These are phyloP conservation scores for Clavispora carvajalis DNA, from an alignment of 805 yeast species.

Conservation along the genomic window DNA sequence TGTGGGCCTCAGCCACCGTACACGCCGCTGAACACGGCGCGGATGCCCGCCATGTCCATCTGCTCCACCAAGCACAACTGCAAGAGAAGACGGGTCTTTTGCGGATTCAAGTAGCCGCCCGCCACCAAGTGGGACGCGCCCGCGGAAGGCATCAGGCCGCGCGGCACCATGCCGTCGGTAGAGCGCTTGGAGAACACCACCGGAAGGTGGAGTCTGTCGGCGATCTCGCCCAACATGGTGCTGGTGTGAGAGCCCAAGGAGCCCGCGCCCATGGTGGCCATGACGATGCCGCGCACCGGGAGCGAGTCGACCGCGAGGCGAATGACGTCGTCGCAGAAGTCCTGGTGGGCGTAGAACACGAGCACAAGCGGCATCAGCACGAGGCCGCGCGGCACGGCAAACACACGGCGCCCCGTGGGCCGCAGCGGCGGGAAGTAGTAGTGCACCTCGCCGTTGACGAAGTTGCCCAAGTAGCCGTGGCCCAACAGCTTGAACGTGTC, in stretches of 20 bases:
- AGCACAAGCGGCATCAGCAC: slow-evolving; percentile 40
- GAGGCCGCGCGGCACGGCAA: slow-evolving; percentile 4
- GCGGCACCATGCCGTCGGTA: slow-evolving; percentile 68
- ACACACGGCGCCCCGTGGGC: slow-evolving; percentile 44
- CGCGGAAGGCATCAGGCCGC: slow-evolving; percentile 33
- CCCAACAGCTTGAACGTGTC: slow-evolving; percentile 66
- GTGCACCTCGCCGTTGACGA: slow-evolving; percentile 60
- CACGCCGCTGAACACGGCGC: slow-evolving; percentile 43
- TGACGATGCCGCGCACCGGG: slow-evolving; percentile 49
- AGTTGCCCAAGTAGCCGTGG: slow-evolving; percentile 67
- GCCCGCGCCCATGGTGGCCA: slow-evolving; percentile 73
- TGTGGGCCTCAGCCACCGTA: slow-evolving; percentile 33
- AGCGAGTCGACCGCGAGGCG: slow-evolving; percentile 41
- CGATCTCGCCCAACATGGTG: slow-evolving; percentile 35
- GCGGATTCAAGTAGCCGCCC: slow-evolving; percentile 63
- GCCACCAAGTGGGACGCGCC: slow-evolving; percentile 33
- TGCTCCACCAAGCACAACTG: slow-evolving; percentile 49
- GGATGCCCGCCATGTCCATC: slow-evolving; percentile 36
- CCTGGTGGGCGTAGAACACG: slow-evolving; percentile 59
- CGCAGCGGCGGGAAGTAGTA: slow-evolving; percentile 59
- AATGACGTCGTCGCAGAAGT: slow-evolving; percentile 46
- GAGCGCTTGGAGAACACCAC: slow-evolving; percentile 61
- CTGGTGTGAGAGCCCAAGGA: slow-evolving; percentile 50
- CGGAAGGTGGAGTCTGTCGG: slow-evolving; percentile 41
- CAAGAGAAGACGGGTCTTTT: slow-evolving; percentile 53